Percentiles rank a stretch among this genome's conserved stretches.
phyloP scores from a whole-genome alignment of 208 protist species.

The Leishmania guyanensis region DNA sequence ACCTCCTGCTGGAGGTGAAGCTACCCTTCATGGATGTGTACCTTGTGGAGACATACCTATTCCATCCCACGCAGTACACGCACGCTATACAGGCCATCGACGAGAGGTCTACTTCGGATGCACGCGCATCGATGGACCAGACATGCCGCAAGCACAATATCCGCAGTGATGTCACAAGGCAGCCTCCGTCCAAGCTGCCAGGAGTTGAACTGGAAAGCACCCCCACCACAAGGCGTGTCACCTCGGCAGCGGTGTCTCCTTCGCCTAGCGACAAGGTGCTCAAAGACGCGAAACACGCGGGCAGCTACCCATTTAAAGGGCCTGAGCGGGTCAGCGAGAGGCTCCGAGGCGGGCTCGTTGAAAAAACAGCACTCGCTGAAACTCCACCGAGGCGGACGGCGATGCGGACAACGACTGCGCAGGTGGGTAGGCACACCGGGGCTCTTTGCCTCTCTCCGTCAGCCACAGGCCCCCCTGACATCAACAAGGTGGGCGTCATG shows the following conservation, averaged over 20 bases:
- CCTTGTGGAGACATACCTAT: slow-evolving; percentile 7
- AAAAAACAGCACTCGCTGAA: not conserved
- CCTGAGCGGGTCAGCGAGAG: not conserved
- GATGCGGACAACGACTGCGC: not conserved
- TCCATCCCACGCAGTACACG: not conserved
- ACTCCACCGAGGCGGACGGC: not conserved
- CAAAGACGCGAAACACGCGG: not conserved
- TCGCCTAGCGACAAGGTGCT: not conserved
- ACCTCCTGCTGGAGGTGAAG: slow-evolving; percentile 17
- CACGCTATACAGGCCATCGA: not conserved
- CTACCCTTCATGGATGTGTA: slow-evolving; percentile 19
- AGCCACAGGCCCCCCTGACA: not conserved
- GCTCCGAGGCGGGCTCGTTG: not conserved
- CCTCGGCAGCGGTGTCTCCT: not conserved
- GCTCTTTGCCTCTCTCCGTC: not conserved
- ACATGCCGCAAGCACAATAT: not conserved
- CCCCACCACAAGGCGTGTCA: not conserved
- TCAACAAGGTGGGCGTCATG: not conserved
- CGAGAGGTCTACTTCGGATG: not conserved
- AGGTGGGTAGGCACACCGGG: not conserved
- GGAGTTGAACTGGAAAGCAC: not conserved
- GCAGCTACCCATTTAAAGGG: not conserved
- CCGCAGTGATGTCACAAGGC: not conserved
- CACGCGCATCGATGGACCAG: not conserved
- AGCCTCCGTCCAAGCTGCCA: not conserved